Evolutionary conservation across 768 basidiomycete species (phyloP).

Genomic region (Suillus bovinus): DNA sequence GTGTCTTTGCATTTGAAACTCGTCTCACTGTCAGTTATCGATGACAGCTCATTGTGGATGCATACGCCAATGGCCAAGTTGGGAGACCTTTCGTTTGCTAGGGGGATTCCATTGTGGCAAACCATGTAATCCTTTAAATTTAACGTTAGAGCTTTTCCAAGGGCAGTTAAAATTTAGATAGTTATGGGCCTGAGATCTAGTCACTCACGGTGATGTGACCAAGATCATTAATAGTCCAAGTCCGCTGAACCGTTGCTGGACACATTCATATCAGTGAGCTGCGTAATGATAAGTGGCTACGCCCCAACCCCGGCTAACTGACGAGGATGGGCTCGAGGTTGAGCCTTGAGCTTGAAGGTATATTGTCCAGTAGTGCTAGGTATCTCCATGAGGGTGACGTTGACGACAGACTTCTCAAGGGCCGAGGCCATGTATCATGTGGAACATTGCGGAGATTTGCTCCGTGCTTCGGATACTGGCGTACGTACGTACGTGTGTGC

Average conservation of each 20-base stretch:
- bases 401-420: background rate
- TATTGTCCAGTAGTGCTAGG: too few species aligned
- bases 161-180: background rate
- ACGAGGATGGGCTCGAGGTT: background rate
- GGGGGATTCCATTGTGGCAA: constrained; percentile 5
- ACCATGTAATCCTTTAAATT: background rate
- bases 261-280: background rate
- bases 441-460: background rate
- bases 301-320: background rate
- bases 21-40: constrained; percentile 6
- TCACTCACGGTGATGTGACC: background rate
- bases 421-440: background rate
- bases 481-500: background rate
- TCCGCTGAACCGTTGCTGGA: background rate
- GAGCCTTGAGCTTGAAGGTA: too few species aligned
- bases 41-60: constrained; percentile 45
- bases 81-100: constrained; percentile 50
- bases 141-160: background rate
- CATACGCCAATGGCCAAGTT: constrained; percentile 43
- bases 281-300: background rate
- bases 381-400: too few species aligned
- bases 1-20: background rate
- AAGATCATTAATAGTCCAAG: background rate
- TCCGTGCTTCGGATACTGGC: background rate
- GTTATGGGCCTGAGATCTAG: background rate